Percentiles rank a stretch among this genome's conserved stretches.
Evolutionary conservation across 345 rosid species (phyloP).

Genomic region (Salix suchowensis): DNA sequence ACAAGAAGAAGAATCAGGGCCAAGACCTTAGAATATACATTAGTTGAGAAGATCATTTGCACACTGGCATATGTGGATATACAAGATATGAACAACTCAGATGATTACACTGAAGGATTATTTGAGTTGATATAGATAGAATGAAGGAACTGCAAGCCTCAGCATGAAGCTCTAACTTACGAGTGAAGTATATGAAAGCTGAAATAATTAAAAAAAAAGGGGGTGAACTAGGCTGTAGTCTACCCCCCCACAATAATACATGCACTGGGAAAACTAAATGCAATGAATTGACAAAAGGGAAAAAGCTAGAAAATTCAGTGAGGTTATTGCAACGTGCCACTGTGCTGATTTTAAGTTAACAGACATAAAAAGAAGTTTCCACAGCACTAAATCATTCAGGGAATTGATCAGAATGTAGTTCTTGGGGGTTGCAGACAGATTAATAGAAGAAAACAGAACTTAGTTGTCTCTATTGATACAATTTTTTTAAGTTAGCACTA

Average conservation of each 20-base stretch:
- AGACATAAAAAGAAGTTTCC: not conserved
- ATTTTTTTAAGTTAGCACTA: not conserved
- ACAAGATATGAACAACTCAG: not conserved
- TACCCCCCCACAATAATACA: not conserved
- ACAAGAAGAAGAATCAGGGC: not conserved
- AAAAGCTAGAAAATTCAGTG: not conserved
- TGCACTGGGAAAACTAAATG: not conserved
- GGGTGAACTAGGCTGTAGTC: not conserved
- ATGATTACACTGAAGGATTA: not conserved
- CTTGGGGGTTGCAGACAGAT: too few relatives aligned
- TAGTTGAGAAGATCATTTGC: not conserved
- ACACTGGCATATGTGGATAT: not conserved
- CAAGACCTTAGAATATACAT: not conserved
- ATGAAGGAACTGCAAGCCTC: not conserved
- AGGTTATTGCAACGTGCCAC: not conserved
- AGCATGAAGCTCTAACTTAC: not conserved
- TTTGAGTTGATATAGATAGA: not conserved
- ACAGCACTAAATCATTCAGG: not conserved
- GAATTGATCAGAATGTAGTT: not conserved
- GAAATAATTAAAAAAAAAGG: not conserved
- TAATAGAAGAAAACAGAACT: not conserved
- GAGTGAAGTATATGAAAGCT: not conserved
- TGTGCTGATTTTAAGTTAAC: not conserved
- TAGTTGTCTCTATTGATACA: not conserved
- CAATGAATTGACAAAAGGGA: not conserved